phyloP scores from a whole-genome alignment of 495 filamentous ascomycete genomes.

The Lasiosphaeria ovina region DNA sequence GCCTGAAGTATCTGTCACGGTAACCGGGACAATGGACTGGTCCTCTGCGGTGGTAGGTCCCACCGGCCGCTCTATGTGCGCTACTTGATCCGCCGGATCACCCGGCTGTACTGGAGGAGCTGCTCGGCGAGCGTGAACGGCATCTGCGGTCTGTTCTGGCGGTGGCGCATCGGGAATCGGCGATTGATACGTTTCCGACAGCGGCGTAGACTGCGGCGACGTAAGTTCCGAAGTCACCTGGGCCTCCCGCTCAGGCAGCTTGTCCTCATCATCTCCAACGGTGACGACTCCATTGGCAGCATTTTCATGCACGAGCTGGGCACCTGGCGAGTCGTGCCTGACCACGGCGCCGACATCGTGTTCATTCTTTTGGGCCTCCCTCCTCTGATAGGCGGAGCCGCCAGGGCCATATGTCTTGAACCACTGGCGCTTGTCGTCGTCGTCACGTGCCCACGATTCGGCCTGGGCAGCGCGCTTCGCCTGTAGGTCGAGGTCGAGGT shows the following conservation, averaged over 20 bases:
- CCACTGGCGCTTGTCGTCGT: slow-evolving; percentile 2
- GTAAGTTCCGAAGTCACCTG: slow-evolving; percentile 7
- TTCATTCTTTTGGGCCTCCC: too few relatives aligned
- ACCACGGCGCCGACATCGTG: not conserved
- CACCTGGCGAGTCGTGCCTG: not conserved
- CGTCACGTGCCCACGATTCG: not conserved
- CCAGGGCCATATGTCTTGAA: slow-evolving; percentile 3
- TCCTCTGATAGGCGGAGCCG: not conserved
- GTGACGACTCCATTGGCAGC: not conserved
- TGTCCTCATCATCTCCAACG: not conserved
- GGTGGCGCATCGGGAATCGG: not conserved
- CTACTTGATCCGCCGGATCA: not conserved
- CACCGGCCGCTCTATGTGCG: not conserved
- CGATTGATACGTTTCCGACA: not conserved
- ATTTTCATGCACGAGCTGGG: not conserved
- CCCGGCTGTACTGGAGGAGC: not conserved
- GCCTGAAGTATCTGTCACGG: slow-evolving; percentile 20
- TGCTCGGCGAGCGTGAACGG: not conserved
- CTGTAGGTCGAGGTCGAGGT: slow-evolving; percentile 1
- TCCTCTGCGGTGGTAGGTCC: not conserved
- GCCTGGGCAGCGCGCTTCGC: not conserved
- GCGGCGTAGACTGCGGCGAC: slow-evolving; percentile 10
- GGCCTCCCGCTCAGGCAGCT: not conserved
- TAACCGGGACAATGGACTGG: not conserved
- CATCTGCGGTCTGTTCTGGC: not conserved